Conservation (phyloP, 2,329 filamentous ascomycete genomes). For the Clarireedia hainanense region DNA sequence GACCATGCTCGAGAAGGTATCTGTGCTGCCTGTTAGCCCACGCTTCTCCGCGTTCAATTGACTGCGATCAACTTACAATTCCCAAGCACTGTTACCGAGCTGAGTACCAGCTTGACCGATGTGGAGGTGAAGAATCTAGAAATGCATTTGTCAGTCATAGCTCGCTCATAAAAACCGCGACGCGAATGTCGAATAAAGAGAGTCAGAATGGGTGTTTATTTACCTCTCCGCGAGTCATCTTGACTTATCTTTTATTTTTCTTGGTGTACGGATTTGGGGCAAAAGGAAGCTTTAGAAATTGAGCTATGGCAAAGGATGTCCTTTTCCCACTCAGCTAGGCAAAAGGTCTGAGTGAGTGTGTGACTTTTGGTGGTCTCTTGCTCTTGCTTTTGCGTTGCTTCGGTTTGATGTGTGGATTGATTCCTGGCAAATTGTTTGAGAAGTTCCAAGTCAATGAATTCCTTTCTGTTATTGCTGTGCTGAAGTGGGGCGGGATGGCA, state of each 20-base stretch:
- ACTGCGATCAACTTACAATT: constrained; percentile 44
- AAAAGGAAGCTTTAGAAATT: not conserved
- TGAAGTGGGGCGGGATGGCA: not conserved
- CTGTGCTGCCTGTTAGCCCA: constrained; percentile 29
- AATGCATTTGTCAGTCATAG: not conserved
- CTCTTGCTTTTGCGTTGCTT: not conserved
- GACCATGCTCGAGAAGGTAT: constrained; percentile 59
- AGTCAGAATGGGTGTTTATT: not conserved
- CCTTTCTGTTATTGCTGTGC: not conserved
- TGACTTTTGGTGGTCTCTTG: not conserved
- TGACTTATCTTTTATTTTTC: constrained; percentile 6
- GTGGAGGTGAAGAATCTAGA: constrained; percentile 56
- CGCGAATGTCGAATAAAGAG: not conserved
- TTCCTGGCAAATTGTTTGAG: not conserved
- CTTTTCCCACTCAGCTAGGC: not conserved
- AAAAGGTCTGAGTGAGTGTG: not conserved
- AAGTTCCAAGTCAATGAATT: not conserved
- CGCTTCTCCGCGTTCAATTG: not conserved
- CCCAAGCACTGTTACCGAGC: constrained; percentile 62
- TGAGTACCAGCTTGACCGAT: constrained; percentile 62
- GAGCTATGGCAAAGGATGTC: constrained; percentile 6
- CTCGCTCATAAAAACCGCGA: constrained; percentile 1
- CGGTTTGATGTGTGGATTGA: not conserved
- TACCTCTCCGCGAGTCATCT: constrained; percentile 20
- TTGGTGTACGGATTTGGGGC: not conserved